Evolutionary conservation across 176 grass and related monocot species (phyloP).

Genomic region (Zizania latifolia): DNA sequence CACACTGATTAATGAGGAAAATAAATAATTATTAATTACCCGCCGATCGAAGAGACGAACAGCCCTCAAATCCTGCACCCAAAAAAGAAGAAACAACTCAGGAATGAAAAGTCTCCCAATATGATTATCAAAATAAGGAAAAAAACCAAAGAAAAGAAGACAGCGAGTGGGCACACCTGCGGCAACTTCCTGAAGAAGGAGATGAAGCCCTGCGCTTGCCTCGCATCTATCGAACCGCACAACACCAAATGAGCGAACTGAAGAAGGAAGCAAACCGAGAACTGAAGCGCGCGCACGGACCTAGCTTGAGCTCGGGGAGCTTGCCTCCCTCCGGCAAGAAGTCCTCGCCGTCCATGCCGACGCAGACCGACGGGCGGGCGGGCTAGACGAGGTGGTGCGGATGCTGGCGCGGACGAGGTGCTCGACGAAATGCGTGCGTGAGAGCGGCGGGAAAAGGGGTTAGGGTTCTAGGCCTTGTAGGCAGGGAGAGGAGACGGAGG

Average conservation of each 20-base stretch:
- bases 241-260: not conserved
- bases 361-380: no score
- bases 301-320: constrained; percentile 71
- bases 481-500: not conserved
- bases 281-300: constrained; percentile 16
- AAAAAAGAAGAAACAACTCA: not conserved
- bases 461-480: not conserved
- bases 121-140: not conserved
- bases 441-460: constrained; percentile 10
- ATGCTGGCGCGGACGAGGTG: not conserved
- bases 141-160: not conserved
- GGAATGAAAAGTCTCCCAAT: not conserved
- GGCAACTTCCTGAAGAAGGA: constrained; percentile 86
- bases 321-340: constrained; percentile 38
- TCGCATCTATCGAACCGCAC: constrained; percentile 48
- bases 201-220: constrained; percentile 92
- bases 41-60: constrained; percentile 79
- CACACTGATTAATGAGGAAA: not conserved
- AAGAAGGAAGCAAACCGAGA: not conserved
- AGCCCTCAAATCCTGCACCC: constrained; percentile 57
- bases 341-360: constrained; percentile 29
- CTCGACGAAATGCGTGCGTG: constrained; percentile 26
- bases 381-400: not conserved
- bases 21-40: constrained; percentile 55
- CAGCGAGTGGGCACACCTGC: constrained; percentile 33